Evolutionary conservation across 306 rosid species (phyloP).

Genomic region (Cucurbita ficifolia): DNA sequence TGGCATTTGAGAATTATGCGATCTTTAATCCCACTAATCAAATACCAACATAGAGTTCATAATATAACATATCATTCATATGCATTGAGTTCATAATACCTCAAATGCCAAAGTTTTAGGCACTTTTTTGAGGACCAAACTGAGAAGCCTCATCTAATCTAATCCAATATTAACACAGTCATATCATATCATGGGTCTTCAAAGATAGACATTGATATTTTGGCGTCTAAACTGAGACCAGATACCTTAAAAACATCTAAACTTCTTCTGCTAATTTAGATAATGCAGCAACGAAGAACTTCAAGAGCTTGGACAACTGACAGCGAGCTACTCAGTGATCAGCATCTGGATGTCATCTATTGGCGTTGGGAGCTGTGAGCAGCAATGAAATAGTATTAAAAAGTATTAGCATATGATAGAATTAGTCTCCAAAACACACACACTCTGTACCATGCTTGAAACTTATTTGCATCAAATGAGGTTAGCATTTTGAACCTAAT

Average conservation of each 20-base stretch:
- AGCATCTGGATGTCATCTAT: slow-evolving; percentile 59
- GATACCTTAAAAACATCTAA: background rate
- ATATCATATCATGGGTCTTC: background rate
- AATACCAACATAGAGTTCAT: background rate
- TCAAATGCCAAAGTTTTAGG: slow-evolving; percentile 4
- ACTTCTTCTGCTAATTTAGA: background rate
- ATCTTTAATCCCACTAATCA: background rate
- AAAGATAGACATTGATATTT: slow-evolving; percentile 1
- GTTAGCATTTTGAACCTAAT: background rate
- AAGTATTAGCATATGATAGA: background rate
- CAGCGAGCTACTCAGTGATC: slow-evolving; percentile 47
- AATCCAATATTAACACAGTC: background rate
- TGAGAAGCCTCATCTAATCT: too few species aligned
- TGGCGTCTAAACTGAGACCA: slow-evolving; percentile 7
- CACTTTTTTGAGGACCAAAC: slow-evolving; percentile 2
- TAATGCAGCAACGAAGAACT: background rate
- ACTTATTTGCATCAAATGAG: background rate
- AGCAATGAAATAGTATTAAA: slow-evolving; percentile 5
- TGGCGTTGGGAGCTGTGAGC: slow-evolving; percentile 63
- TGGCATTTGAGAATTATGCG: background rate
- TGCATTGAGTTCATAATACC: background rate
- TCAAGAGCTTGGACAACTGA: background rate
- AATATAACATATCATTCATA: background rate
- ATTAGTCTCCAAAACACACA: background rate
- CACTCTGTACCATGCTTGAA: background rate